Percentiles rank a stretch among this genome's conserved stretches.
phyloP scores from a whole-genome alignment of 345 rosid genomes.

The Arabidopsis suecica region DNA sequence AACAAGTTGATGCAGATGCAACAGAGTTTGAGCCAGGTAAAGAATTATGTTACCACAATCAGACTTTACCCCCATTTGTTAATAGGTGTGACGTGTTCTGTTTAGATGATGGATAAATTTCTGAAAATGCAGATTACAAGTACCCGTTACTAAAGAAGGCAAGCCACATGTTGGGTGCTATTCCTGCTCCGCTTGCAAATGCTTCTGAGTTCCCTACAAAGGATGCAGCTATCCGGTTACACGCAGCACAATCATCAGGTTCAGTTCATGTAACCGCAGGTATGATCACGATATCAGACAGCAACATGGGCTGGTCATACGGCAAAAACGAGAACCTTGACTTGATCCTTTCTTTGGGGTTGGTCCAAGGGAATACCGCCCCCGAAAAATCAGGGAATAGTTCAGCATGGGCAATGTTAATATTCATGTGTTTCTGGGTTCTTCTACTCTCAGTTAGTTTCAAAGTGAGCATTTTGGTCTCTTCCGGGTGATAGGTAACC shows the following conservation, averaged over 20 bases:
- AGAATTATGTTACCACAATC: background rate
- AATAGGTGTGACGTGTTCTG: conserved; percentile 3
- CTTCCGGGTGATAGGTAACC: conserved; percentile 52
- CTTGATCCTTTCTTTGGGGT: conserved; percentile 56
- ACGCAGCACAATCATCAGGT: conserved; percentile 69
- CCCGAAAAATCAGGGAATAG: conserved; percentile 51
- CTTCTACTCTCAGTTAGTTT: conserved; percentile 64
- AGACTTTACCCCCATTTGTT: background rate
- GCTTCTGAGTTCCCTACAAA: conserved; percentile 76
- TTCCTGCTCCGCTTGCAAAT: conserved; percentile 73
- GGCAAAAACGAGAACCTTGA: conserved; percentile 64
- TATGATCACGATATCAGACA: conserved; percentile 71
- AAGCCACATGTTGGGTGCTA: conserved; percentile 76
- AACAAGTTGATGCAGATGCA: conserved; percentile 51
- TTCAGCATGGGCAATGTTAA: conserved; percentile 51
- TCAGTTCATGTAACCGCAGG: conserved; percentile 80
- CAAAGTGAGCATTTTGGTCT: conserved; percentile 60
- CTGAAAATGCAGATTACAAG: conserved; percentile 56
- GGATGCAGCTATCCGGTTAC: conserved; percentile 57
- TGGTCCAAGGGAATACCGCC: conserved; percentile 49
- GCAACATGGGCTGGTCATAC: conserved; percentile 61
- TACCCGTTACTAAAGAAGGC: conserved; percentile 71
- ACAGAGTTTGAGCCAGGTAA: conserved; percentile 64
- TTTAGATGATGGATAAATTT: conserved; percentile 15
- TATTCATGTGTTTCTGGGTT: conserved; percentile 69